Evolutionary conservation across 2,329 filamentous ascomycete species (phyloP).

Genomic region (Xylaria sp.): DNA sequence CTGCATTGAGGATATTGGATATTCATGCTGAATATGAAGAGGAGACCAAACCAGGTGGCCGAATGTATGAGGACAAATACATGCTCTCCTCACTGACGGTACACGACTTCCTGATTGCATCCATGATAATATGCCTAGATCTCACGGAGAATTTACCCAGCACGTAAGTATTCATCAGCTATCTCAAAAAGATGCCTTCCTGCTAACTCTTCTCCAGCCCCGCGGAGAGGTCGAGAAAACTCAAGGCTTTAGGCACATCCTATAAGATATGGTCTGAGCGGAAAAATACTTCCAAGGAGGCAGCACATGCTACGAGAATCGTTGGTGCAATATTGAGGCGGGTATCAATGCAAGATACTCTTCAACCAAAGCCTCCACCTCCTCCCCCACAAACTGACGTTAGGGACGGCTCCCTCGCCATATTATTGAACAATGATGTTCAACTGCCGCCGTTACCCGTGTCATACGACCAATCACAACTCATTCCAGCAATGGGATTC

Average conservation of each 20-base stretch:
- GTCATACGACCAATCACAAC: slow-evolving; percentile 42
- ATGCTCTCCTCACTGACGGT: slow-evolving; percentile 64
- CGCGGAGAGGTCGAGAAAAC: slow-evolving; percentile 51
- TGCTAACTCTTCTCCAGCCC: slow-evolving; percentile 41
- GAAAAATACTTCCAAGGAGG: slow-evolving; percentile 54
- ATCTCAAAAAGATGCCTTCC: not conserved
- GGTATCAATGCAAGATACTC: slow-evolving; percentile 49
- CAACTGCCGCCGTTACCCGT: slow-evolving; percentile 39
- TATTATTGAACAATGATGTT: slow-evolving; percentile 49
- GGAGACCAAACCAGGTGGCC: slow-evolving; percentile 60
- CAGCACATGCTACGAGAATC: slow-evolving; percentile 56
- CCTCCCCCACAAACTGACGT: slow-evolving; percentile 46
- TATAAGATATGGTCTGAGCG: slow-evolving; percentile 57
- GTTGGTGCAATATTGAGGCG: slow-evolving; percentile 57
- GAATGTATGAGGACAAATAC: slow-evolving; percentile 63
- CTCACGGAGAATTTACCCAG: slow-evolving; percentile 55
- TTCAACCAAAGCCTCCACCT: slow-evolving; percentile 39
- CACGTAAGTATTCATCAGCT: slow-evolving; percentile 48
- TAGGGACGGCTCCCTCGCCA: slow-evolving; percentile 49
- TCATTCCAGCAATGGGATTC: slow-evolving; percentile 45
- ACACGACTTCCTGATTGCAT: slow-evolving; percentile 68
- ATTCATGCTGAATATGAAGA: slow-evolving; percentile 61
- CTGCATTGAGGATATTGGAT: slow-evolving; percentile 58
- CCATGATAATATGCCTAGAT: slow-evolving; percentile 69
- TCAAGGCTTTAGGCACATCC: slow-evolving; percentile 54